phyloP scores from a whole-genome alignment of 805 yeast genomes.

The Candida coleopterorum region DNA sequence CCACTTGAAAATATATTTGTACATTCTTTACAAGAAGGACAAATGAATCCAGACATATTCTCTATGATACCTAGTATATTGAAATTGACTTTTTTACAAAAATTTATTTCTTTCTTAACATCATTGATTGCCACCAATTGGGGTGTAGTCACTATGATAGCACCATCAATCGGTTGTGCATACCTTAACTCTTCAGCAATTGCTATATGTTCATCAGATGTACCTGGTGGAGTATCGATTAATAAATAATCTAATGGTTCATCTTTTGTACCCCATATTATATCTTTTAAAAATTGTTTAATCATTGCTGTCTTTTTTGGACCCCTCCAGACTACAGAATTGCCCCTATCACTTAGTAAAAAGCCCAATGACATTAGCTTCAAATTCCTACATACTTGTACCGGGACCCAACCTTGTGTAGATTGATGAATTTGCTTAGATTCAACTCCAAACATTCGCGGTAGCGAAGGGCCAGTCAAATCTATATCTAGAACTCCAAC shows the following conservation, averaged over 20 bases:
- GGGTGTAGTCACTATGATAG: slow-evolving; percentile 93
- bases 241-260: slow-evolving; percentile 61
- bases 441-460: slow-evolving; percentile 94
- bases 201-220: slow-evolving; percentile 96
- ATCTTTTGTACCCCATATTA: slow-evolving; percentile 71
- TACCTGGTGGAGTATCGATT: slow-evolving; percentile 98
- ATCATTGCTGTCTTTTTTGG: slow-evolving; percentile 98
- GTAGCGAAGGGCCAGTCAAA: slow-evolving; percentile 93
- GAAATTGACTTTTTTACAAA: slow-evolving; percentile 82
- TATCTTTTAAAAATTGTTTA: slow-evolving; percentile 85
- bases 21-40: slow-evolving; percentile 90
- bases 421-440: slow-evolving; percentile 74
- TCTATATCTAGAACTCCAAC: slow-evolving; percentile 97
- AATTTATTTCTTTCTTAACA: slow-evolving; percentile 89
- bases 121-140: slow-evolving; percentile 91
- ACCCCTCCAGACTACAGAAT: slow-evolving; percentile 96
- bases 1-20: slow-evolving; percentile 91
- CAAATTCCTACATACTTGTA: slow-evolving; percentile 42
- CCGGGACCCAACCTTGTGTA: slow-evolving; percentile 90
- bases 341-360: slow-evolving; percentile 75
- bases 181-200: slow-evolving; percentile 83
- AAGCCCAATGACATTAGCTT: slow-evolving; percentile 87
- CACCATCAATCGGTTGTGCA: slow-evolving; percentile 75
- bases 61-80: slow-evolving; percentile 82
- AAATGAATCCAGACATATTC: slow-evolving; percentile 94